These are phyloP conservation scores for Penstemon eatonii DNA, from an alignment of 257 asterid genomes.

Conservation along the genomic window DNA sequence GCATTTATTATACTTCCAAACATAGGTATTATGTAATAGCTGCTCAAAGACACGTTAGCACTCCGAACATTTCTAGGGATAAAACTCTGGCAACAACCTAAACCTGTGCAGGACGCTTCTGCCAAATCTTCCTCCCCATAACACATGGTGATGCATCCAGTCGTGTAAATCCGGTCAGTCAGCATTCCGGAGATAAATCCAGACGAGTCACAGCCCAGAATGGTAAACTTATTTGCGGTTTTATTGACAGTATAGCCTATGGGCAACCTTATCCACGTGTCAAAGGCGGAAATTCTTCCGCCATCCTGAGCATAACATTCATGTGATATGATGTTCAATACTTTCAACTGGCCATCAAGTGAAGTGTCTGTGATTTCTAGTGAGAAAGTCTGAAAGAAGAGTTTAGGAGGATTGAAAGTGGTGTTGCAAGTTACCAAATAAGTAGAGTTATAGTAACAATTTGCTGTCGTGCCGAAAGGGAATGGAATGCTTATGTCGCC, in stretches of 20 bases:
- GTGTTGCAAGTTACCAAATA: constrained; percentile 24
- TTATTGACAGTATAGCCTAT: not conserved
- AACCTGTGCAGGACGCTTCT: constrained; percentile 16
- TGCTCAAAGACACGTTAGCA: not conserved
- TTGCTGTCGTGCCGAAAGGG: constrained; percentile 28
- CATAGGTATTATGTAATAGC: not conserved
- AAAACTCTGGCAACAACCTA: constrained; percentile 30
- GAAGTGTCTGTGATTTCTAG: constrained; percentile 27
- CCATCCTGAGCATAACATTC: constrained; percentile 18
- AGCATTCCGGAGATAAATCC: not conserved
- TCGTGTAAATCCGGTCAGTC: not conserved
- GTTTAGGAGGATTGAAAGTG: constrained; percentile 16
- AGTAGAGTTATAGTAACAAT: not conserved
- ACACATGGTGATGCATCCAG: constrained; percentile 34
- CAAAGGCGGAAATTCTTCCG: too few relatives aligned
- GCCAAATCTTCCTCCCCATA: not conserved
- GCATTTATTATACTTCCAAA: constrained; percentile 17
- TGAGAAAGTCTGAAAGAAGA: not conserved
- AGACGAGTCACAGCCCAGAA: constrained; percentile 26
- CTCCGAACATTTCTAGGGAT: constrained; percentile 17
- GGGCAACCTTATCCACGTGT: not conserved
- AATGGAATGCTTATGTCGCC: constrained; percentile 30
- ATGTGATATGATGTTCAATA: not conserved
- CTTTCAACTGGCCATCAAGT: constrained; percentile 26
- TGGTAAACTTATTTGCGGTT: constrained; percentile 20